A percentile compares a stretch with the other conserved stretches of the same genome.
Conservation (phyloP, 345 rosid species). For the Boechera retrofracta region DNA sequence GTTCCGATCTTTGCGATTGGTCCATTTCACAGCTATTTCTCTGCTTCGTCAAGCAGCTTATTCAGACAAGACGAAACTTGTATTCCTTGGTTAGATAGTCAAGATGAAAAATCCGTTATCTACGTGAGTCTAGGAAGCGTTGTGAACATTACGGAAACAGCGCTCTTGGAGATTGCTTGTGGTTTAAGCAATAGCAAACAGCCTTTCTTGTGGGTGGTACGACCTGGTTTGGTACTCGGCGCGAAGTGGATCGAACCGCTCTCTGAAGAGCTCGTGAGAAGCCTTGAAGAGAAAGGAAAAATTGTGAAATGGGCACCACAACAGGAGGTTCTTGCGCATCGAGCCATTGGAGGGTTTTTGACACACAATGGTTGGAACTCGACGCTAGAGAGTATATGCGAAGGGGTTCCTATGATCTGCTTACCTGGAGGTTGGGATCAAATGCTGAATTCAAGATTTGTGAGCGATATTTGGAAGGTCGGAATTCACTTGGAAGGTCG, state of each 20-base stretch:
- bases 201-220: constrained; percentile 60
- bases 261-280: constrained; percentile 37
- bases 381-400: constrained; percentile 45
- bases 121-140: constrained; percentile 65
- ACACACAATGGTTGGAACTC: constrained; percentile 48
- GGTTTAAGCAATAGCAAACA: constrained; percentile 53
- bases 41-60: constrained; percentile 45
- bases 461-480: constrained; percentile 36
- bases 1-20: constrained; percentile 60
- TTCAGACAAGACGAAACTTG: constrained; percentile 51
- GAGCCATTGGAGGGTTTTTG: constrained; percentile 41
- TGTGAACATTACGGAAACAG: constrained; percentile 39
- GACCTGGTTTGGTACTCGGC: constrained; percentile 37
- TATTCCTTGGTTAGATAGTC: constrained; percentile 56
- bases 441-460: constrained; percentile 42
- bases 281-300: constrained; percentile 46
- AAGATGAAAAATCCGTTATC: constrained; percentile 50
- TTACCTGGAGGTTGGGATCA: constrained; percentile 44
- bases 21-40: constrained; percentile 46
- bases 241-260: constrained; percentile 13
- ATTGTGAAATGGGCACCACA: constrained; percentile 49
- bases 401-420: constrained; percentile 47
- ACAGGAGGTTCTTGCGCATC: constrained; percentile 40
- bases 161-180: constrained; percentile 55
- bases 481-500: constrained; percentile 40